Percentiles rank a stretch among this genome's conserved stretches.
Conservation (phyloP, 1,139 yeast genomes). For the Saccharomyces pastorianus region DNA sequence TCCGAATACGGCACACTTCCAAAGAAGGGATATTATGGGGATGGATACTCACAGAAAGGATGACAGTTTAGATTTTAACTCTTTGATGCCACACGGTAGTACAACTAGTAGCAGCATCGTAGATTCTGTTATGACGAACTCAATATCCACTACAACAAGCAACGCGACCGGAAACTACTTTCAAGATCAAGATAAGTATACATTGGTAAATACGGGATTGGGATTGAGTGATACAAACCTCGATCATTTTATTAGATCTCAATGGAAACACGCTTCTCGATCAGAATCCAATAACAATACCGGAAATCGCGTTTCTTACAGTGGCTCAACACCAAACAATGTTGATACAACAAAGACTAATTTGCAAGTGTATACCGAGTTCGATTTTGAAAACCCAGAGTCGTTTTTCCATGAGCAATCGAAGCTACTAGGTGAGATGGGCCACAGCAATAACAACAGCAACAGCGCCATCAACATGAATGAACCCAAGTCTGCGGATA, state of each 20-base stretch:
- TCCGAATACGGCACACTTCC: not conserved
- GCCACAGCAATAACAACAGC: not conserved
- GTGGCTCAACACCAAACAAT: not conserved
- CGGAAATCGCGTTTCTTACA: not conserved
- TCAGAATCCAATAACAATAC: not conserved
- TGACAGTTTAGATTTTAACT: not conserved
- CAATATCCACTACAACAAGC: slow-evolving; percentile 16
- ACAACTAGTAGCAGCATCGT: slow-evolving; percentile 22
- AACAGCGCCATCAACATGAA: slow-evolving; percentile 4
- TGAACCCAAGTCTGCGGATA: not conserved
- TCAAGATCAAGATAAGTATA: slow-evolving; percentile 11
- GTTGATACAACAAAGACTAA: slow-evolving; percentile 5
- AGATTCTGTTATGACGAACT: slow-evolving; percentile 22
- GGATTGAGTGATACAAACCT: slow-evolving; percentile 8
- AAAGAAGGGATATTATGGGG: not conserved
- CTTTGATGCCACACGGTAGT: slow-evolving; percentile 13
- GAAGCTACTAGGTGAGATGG: slow-evolving; percentile 1
- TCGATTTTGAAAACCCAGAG: slow-evolving; percentile 22
- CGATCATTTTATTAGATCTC: slow-evolving; percentile 4
- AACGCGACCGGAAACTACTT: slow-evolving; percentile 4
- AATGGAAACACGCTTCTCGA: slow-evolving; percentile 1
- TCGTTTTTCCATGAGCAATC: slow-evolving; percentile 13
- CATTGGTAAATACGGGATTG: slow-evolving; percentile 9
- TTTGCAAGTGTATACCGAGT: slow-evolving; percentile 19
- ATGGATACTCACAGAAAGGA: slow-evolving; percentile 3